Evolutionary conservation across 1,139 yeast species (phyloP).

Genomic region (Taphrina sp.): DNA sequence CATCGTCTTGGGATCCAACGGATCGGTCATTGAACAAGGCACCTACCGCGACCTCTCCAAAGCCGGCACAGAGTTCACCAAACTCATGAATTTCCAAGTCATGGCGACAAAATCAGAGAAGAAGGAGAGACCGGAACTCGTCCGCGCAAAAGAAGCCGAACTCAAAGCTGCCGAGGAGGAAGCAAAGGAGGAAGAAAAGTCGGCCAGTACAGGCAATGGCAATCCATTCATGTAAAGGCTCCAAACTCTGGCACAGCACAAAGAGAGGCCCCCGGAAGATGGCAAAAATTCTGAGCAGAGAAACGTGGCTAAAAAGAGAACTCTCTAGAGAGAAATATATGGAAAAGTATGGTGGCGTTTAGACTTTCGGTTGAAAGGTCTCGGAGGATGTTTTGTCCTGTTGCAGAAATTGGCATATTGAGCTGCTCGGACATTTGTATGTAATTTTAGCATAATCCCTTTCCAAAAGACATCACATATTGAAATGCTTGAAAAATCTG

Average conservation of each 20-base stretch:
- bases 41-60: slow-evolving; percentile 60
- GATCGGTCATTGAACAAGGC: slow-evolving; percentile 85
- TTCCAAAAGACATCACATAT: too few species aligned
- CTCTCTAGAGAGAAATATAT: too few species aligned
- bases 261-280: not conserved
- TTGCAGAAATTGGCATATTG: too few species aligned
- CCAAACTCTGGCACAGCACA: not conserved
- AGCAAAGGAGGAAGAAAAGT: slow-evolving; percentile 18
- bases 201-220: slow-evolving; percentile 6
- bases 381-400: too few species aligned
- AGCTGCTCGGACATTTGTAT: too few species aligned
- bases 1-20: slow-evolving; percentile 72
- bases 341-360: too few species aligned
- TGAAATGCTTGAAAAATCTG: too few species aligned
- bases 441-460: too few species aligned
- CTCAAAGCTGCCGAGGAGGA: slow-evolving; percentile 27
- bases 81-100: slow-evolving; percentile 49
- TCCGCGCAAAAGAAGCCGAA: not conserved
- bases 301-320: too few species aligned
- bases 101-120: slow-evolving; percentile 26
- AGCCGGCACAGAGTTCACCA: slow-evolving; percentile 66
- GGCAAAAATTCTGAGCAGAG: too few species aligned
- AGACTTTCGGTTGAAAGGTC: too few species aligned
- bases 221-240: slow-evolving; percentile 9
- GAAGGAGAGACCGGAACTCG: slow-evolving; percentile 11